Base-by-base conservation (phyloP, 1,284 basidiomycete species). In the Trametes versicolor region DNA sequence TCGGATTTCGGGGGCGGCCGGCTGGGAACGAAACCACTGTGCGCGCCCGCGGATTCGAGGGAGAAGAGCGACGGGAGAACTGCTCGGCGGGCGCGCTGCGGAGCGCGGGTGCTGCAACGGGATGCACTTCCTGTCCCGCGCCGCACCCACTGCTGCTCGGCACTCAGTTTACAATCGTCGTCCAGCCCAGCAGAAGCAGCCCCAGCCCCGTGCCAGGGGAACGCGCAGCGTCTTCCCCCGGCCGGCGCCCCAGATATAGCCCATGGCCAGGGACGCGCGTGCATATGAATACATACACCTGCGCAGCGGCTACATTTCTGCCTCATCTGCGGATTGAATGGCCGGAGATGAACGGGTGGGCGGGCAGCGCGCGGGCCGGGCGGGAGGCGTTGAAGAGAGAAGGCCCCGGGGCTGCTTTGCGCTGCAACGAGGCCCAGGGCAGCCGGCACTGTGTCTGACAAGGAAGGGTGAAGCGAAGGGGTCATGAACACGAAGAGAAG, bases 211-310 rank as follows among this genome's bases (percentile, higher is more conserved):
- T 49, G 45, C 56, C 45, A 58, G 47, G 56, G 57, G 48, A 47
- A 37, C 45, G 45, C 45, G 45, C 10, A 21, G 23, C 21, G 21
- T 27, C 25, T 41, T 15, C 23, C 19, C 17, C 53, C 53, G 37
- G 39, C 53, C 37, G 53, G 53, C 27, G 41, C 43, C 34, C 4
- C 49, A 45, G 56, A 62, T 62, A 62, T 32, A 32, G 29, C 29
- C 29, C n/a, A n/a, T n/a, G n/a, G 60, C 53, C 53, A 62, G 60
- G 60, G 47, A 62, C 53, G 34, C 2, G 4, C 47, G 37, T 4
- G 59, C 54, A 27, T 29, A 34, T 34, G 15, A 1, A 29, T 36
- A 36, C 19, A 39, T 32, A n/a, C 10, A 13, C 17, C 4, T 2
- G 29, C 32, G 32, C 55, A 36, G 10, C 43, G 29, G 29, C 4